Percentiles rank a stretch among this genome's conserved stretches.
Evolutionary conservation across 352 stramenopile species (phyloP).

Genomic region (Phytopythium boreale): DNA sequence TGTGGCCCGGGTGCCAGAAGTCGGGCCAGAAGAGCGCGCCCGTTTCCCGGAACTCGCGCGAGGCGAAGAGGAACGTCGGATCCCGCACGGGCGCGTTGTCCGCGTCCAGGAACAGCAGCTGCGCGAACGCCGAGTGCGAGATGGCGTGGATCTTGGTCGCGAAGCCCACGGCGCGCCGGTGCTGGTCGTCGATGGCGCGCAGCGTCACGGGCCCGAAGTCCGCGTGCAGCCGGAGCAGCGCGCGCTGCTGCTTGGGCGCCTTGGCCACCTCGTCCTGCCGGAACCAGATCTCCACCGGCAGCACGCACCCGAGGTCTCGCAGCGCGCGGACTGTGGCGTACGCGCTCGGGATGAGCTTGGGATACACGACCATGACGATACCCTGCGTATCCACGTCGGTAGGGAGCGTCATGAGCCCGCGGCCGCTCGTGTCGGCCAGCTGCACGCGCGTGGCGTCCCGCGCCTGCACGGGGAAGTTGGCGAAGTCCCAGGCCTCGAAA

Average conservation of each 20-base stretch:
- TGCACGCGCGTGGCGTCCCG: slow-evolving; percentile 15
- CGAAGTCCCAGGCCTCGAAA: slow-evolving; percentile 39
- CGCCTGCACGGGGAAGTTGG: slow-evolving; percentile 30
- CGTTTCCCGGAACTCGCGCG: slow-evolving; percentile 28
- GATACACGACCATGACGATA: slow-evolving; percentile 57
- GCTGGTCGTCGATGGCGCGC: slow-evolving; percentile 17
- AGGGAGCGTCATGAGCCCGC: not conserved
- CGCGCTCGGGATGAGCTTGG: slow-evolving; percentile 32
- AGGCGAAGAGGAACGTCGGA: slow-evolving; percentile 53
- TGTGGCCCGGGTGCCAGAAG: slow-evolving; percentile 52
- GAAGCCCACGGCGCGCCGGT: slow-evolving; percentile 35
- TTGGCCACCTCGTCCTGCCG: slow-evolving; percentile 30
- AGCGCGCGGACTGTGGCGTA: slow-evolving; percentile 38
- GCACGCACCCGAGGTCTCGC: slow-evolving; percentile 29
- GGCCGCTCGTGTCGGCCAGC: not conserved
- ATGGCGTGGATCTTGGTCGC: slow-evolving; percentile 52
- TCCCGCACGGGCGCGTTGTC: slow-evolving; percentile 60
- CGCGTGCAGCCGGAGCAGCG: slow-evolving; percentile 15
- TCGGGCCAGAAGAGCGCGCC: slow-evolving; percentile 67
- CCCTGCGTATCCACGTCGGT: slow-evolving; percentile 8
- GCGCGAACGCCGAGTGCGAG: slow-evolving; percentile 41
- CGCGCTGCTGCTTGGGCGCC: slow-evolving; percentile 14
- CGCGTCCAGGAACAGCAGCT: slow-evolving; percentile 54
- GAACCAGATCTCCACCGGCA: slow-evolving; percentile 71
- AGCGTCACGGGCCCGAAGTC: slow-evolving; percentile 22